Evolutionary conservation across 2,329 filamentous ascomycete species (phyloP).

Genomic region (Diplodia intermedia): DNA sequence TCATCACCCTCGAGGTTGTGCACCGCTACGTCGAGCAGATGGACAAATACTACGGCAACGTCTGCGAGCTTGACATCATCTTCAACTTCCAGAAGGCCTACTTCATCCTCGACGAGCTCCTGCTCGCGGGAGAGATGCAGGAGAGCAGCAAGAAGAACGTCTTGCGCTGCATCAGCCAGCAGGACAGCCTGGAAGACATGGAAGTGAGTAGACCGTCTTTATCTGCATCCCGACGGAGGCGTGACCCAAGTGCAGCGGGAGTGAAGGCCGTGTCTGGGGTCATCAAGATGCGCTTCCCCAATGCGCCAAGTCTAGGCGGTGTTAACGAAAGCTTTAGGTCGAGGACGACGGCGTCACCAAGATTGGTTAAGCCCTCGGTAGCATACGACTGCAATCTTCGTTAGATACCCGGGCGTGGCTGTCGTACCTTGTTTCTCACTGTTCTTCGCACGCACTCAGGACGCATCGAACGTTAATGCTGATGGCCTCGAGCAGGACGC

Average conservation of each 20-base stretch:
- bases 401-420: conserved; percentile 13
- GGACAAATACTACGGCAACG: conserved; percentile 99
- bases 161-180: conserved; percentile 90
- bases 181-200: conserved; percentile 98
- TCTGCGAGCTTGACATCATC: conserved; percentile 99
- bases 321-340: conserved; percentile 40
- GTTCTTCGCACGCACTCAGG: background rate
- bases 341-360: conserved; percentile 50
- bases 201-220: conserved; percentile 74
- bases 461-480: conserved; percentile 12
- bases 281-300: conserved; percentile 7
- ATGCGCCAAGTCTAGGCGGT: conserved; percentile 2
- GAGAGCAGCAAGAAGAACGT: conserved; percentile 99
- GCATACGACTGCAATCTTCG: background rate
- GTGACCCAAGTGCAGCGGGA: background rate
- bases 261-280: conserved; percentile 21
- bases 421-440: conserved; percentile 18
- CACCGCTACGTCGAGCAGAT: conserved; percentile 99
- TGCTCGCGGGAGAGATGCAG: conserved; percentile 95
- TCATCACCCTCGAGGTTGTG: conserved; percentile 98
- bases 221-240: background rate
- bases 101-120: conserved; percentile 96
- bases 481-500: conserved; percentile 27
- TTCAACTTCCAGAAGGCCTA: conserved; percentile 99
- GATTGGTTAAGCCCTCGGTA: conserved; percentile 26